Base-by-base conservation (phyloP, 495 filamentous ascomycete species). In the Penicillium nucicola region DNA sequence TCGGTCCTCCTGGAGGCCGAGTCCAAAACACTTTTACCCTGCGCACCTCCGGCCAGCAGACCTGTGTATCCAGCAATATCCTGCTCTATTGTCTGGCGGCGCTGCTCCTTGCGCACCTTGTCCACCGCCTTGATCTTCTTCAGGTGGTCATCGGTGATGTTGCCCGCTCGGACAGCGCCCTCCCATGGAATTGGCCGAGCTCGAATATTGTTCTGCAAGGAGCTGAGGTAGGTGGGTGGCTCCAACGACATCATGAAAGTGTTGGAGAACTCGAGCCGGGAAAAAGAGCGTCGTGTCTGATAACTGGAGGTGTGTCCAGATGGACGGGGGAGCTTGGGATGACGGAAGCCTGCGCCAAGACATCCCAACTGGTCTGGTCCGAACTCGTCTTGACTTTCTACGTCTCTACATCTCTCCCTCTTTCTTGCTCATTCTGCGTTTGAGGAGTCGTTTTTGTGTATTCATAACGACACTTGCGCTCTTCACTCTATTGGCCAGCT, bases 91-190 rank as follows among this genome's bases (percentile, higher is more conserved):
- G 84, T 86, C 58, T 91, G 81, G 60, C 83, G 83, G 62, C 92
- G 83, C 65, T 93, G 89, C 44, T 90, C 88, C 62, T 88, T 90
- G 57, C 90, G 87, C 55, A 93, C 90, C 74, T 97, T 98, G 69
- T 97, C 95, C 57, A 97, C 89, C 42, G 93, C 89, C 71, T 93
- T 92, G 75, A 99, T 97, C 78, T 89, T 92, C 76, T 87, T 91
- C 59, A 97, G 79, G 65, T 99, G 90, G 45, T 87, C 84, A 55
- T 97, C 93, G 42, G 90, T 95, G 72, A 99, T 89, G 62, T 89
- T 92, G 57, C 89, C 88, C 61, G 89, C 89, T 67, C 93, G 86
- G 57, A 95, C 90, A 59, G 95, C 92, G 53, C 93, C 93, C 68
- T 97, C 95, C 93, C 93, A 99, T 38, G 92, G 90, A 66, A 99